phyloP scores from a whole-genome alignment of 805 yeast species.

The Yueomyces sp. region DNA sequence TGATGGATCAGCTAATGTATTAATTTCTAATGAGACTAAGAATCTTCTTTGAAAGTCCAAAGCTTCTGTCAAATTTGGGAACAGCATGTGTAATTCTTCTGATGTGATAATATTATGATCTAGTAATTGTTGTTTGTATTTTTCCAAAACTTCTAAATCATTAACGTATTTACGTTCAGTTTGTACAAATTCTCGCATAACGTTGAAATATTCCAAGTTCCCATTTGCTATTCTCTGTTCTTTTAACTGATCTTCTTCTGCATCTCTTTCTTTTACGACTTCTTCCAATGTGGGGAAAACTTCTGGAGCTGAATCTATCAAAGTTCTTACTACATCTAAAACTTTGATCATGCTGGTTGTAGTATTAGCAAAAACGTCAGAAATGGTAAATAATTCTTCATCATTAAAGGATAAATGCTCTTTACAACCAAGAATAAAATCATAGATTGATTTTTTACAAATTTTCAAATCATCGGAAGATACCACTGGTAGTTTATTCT shows the following conservation, averaged over 20 bases:
- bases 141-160: slow-evolving; percentile 65
- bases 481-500: slow-evolving; percentile 45
- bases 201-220: slow-evolving; percentile 32
- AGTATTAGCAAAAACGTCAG: slow-evolving; percentile 75
- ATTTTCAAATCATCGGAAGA: slow-evolving; percentile 70
- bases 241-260: slow-evolving; percentile 9
- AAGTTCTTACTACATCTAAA: slow-evolving; percentile 53
- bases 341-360: slow-evolving; percentile 69
- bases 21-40: slow-evolving; percentile 78
- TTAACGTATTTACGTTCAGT: slow-evolving; percentile 90
- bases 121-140: slow-evolving; percentile 55
- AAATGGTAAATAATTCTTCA: slow-evolving; percentile 76
- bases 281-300: slow-evolving; percentile 24
- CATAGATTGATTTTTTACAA: slow-evolving; percentile 82
- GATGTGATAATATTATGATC: slow-evolving; percentile 55
- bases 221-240: slow-evolving; percentile 12
- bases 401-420: slow-evolving; percentile 60
- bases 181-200: slow-evolving; percentile 70
- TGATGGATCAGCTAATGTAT: slow-evolving; percentile 57
- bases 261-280: slow-evolving; percentile 12
- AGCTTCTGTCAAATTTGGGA: slow-evolving; percentile 73
- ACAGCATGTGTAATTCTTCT: slow-evolving; percentile 67
- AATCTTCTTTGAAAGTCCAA: slow-evolving; percentile 89
- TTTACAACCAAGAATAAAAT: slow-evolving; percentile 78
- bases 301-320: slow-evolving; percentile 41